phyloP scores from a whole-genome alignment of 2,329 filamentous ascomycete genomes.

The Nannizziopsis barbatae region DNA sequence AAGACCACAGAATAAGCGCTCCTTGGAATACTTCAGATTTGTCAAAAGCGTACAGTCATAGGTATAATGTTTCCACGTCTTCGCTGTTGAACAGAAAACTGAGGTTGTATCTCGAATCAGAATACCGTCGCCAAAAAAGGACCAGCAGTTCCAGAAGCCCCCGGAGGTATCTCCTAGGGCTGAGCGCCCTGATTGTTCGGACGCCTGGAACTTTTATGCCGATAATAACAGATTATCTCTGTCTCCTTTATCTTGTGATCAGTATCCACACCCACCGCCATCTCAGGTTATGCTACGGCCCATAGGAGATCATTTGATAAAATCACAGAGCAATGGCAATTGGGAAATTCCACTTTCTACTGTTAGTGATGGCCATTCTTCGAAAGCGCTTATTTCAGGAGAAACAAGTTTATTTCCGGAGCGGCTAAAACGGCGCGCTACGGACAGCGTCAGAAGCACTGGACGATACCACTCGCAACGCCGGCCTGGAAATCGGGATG shows the following conservation, averaged over 20 bases:
- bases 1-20: slow-evolving; percentile 4
- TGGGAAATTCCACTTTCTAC: slow-evolving; percentile 26
- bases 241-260: slow-evolving; percentile 21
- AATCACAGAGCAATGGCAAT: slow-evolving; percentile 24
- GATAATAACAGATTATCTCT: slow-evolving; percentile 7
- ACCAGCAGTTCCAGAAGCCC: slow-evolving; percentile 1
- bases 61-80: slow-evolving; percentile 4
- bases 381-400: slow-evolving; percentile 25
- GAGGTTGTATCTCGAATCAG: slow-evolving; percentile 4
- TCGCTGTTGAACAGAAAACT: slow-evolving; percentile 3
- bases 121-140: slow-evolving; percentile 8
- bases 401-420: slow-evolving; percentile 31
- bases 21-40: slow-evolving; percentile 6
- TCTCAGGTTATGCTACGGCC: slow-evolving; percentile 23
- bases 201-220: slow-evolving; percentile 7
- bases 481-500: slow-evolving; percentile 68
- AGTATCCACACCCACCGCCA: slow-evolving; percentile 23
- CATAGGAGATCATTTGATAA: slow-evolving; percentile 24
- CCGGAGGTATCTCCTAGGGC: background rate
- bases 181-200: slow-evolving; percentile 4
- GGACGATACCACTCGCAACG: slow-evolving; percentile 40
- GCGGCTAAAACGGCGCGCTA: slow-evolving; percentile 25
- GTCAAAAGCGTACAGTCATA: slow-evolving; percentile 3
- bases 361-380: slow-evolving; percentile 24
- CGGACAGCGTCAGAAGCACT: slow-evolving; percentile 24